phyloP scores from a whole-genome alignment of 2,329 filamentous ascomycete genomes.

The Pestalotiopsis sp. region DNA sequence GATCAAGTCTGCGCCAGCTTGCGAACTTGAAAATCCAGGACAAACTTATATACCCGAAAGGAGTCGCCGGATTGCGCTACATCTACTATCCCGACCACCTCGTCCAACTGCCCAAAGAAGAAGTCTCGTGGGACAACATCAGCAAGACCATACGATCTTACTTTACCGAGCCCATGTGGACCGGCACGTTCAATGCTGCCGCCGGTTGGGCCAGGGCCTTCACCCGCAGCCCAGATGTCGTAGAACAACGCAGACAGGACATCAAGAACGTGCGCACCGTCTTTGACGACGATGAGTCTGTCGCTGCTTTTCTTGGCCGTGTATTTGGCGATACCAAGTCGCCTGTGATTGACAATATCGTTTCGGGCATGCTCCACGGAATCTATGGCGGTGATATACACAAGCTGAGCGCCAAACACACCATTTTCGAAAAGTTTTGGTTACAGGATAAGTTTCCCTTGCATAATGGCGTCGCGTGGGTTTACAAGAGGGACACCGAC shows the following conservation, averaged over 20 bases:
- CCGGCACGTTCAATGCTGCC: slow-evolving; percentile 19
- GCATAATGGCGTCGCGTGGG: neutral
- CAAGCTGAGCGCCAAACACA: slow-evolving; percentile 72
- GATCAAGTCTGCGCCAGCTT: slow-evolving; percentile 46
- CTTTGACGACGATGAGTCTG: slow-evolving; percentile 65
- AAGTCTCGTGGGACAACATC: slow-evolving; percentile 18
- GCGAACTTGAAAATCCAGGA: slow-evolving; percentile 57
- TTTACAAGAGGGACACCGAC: slow-evolving; percentile 23
- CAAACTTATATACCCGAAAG: slow-evolving; percentile 55
- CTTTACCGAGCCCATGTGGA: slow-evolving; percentile 30
- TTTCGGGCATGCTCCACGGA: slow-evolving; percentile 80
- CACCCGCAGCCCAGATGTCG: neutral
- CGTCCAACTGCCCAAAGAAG: slow-evolving; percentile 47
- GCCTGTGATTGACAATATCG: slow-evolving; percentile 68
- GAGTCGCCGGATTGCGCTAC: slow-evolving; percentile 64
- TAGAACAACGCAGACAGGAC: slow-evolving; percentile 13
- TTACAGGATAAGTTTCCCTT: slow-evolving; percentile 36
- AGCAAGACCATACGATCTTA: slow-evolving; percentile 13
- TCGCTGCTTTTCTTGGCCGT: slow-evolving; percentile 67
- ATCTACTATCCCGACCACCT: slow-evolving; percentile 89
- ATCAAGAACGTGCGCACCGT: slow-evolving; percentile 15
- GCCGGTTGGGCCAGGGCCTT: slow-evolving; percentile 8
- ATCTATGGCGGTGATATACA: slow-evolving; percentile 91
- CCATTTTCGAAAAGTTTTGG: slow-evolving; percentile 56
- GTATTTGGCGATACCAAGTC: slow-evolving; percentile 47